These are phyloP conservation scores for Cavenderia fasciculata DNA, from an alignment of 78 protist species.

Conservation along the genomic window DNA sequence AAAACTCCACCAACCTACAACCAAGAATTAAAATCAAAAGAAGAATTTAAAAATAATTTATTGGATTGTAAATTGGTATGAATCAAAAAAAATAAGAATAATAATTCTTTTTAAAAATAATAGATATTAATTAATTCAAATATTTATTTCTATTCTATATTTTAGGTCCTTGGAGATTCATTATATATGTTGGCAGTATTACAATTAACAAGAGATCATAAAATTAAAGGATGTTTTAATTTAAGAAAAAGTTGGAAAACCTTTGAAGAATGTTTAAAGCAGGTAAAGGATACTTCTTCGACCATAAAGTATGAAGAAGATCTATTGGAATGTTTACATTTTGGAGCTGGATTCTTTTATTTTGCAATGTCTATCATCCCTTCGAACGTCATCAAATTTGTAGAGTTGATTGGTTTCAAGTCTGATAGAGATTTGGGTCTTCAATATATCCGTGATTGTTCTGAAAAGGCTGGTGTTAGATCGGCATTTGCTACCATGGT, in stretches of 20 bases:
- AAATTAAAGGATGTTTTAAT: conserved; percentile 58
- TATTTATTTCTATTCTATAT: not conserved
- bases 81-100: not conserved
- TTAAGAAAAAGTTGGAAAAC: conserved; percentile 78
- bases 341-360: conserved; percentile 72
- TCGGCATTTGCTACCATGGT: conserved; percentile 68
- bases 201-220: conserved; percentile 45
- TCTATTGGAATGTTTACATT: conserved; percentile 40
- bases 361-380: conserved; percentile 77
- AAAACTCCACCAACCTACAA: conserved; percentile 12
- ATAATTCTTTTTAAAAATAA: not conserved
- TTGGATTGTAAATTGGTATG: conserved; percentile 52
- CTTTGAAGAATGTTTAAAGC: conserved; percentile 54
- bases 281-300: conserved; percentile 22
- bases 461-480: conserved; percentile 21
- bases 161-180: conserved; percentile 68
- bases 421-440: conserved; percentile 67
- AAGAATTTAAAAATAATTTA: conserved; percentile 37
- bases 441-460: conserved; percentile 25
- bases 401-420: conserved; percentile 73
- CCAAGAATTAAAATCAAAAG: not conserved
- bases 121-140: not conserved
- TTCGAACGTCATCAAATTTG: conserved; percentile 24
- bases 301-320: conserved; percentile 17
- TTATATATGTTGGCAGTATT: conserved; percentile 60